Conservation (phyloP, 164 flowering plant genomes). For the Brasenia schreberi region DNA sequence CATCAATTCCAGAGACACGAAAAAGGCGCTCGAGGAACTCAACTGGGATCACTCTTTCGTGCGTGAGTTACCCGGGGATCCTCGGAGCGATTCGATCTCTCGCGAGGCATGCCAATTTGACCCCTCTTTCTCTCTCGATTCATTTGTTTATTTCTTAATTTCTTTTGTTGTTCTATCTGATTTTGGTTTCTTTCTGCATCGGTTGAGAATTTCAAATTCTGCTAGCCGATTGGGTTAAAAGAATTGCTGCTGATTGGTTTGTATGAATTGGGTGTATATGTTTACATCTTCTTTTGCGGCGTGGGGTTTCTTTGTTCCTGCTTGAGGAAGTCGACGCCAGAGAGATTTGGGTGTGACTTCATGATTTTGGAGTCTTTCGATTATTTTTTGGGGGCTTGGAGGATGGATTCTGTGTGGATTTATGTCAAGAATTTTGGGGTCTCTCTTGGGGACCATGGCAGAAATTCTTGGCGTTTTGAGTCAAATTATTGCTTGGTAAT, state of each 20-base stretch:
- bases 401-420: not conserved
- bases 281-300: not conserved
- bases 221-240: too few relatives aligned
- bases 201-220: not conserved
- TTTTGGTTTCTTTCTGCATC: not conserved
- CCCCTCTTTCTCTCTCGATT: not conserved
- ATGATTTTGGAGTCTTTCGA: not conserved
- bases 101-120: conserved; percentile 37
- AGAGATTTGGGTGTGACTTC: not conserved
- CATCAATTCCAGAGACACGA: conserved; percentile 6
- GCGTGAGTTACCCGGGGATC: conserved; percentile 77
- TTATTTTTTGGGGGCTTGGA: not conserved
- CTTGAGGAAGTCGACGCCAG: not conserved
- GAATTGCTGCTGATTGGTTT: too few relatives aligned
- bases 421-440: not conserved
- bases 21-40: conserved; percentile 55
- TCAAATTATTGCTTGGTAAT: too few relatives aligned
- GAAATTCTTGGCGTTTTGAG: too few relatives aligned
- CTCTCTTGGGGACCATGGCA: not conserved
- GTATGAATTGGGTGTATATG: too few relatives aligned
- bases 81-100: conserved; percentile 50
- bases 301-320: not conserved
- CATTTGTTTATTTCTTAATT: too few relatives aligned
- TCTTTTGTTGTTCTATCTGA: not conserved
- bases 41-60: conserved; percentile 96